These are phyloP conservation scores for Botrytis elliptica DNA, from an alignment of 2,329 filamentous ascomycete species.

Conservation along the genomic window DNA sequence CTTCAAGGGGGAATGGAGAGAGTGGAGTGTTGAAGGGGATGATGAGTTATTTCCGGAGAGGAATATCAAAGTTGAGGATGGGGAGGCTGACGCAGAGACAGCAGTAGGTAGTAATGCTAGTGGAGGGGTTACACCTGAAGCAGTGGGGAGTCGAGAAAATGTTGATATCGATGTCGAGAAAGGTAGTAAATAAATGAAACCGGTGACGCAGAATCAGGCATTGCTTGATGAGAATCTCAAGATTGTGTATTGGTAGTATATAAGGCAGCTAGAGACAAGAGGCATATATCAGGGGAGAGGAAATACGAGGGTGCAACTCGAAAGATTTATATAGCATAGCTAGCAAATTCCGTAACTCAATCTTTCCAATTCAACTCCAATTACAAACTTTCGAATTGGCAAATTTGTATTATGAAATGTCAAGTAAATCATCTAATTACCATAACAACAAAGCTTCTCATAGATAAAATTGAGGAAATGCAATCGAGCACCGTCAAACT, in stretches of 20 bases:
- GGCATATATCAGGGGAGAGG: background rate
- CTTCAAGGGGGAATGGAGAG: slow-evolving; percentile 12
- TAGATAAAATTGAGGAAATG: background rate
- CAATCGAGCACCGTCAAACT: background rate
- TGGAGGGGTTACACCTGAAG: background rate
- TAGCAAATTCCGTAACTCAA: background rate
- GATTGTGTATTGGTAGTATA: background rate
- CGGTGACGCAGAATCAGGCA: background rate
- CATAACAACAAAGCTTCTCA: background rate
- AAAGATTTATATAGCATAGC: background rate
- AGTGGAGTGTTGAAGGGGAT: slow-evolving; percentile 6
- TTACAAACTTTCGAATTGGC: background rate
- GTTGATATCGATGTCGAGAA: background rate
- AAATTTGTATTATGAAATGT: background rate
- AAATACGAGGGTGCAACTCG: background rate
- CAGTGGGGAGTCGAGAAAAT: background rate
- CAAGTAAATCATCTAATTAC: background rate
- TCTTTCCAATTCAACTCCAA: background rate
- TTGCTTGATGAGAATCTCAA: background rate
- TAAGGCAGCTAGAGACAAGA: background rate
- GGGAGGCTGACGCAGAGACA: slow-evolving; percentile 1
- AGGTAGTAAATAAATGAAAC: background rate
- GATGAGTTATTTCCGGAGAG: background rate
- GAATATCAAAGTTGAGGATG: background rate
- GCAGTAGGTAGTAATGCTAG: background rate